Conservation (phyloP, 495 filamentous ascomycete species). For the Trichocladium antarcticum region DNA sequence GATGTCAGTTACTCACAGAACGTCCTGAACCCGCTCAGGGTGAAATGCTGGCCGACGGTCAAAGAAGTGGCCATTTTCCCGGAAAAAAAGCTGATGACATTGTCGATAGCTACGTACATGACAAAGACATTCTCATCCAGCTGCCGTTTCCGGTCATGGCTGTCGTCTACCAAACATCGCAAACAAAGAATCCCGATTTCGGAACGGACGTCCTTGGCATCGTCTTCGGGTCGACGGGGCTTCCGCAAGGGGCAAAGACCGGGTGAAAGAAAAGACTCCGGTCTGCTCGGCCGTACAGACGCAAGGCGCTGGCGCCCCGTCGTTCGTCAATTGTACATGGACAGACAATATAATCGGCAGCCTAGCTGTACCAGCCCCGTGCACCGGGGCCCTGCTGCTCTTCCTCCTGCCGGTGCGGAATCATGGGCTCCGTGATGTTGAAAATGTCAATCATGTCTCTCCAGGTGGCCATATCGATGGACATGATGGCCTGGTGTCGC, state of each 20-base stretch:
- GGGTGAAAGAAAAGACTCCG: neutral
- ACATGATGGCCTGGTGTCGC: conserved; percentile 75
- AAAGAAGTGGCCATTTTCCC: neutral
- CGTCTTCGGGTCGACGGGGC: no score
- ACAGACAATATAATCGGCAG: no score
- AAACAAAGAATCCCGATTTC: neutral
- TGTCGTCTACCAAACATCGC: neutral
- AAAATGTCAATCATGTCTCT: conserved; percentile 60
- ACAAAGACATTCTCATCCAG: neutral
- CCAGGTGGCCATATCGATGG: conserved; percentile 77
- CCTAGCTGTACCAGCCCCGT: conserved; percentile 69
- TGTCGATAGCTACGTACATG: neutral
- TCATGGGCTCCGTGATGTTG: conserved; percentile 64
- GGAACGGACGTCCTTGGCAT: neutral
- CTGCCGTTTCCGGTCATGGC: neutral
- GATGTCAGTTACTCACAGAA: no score
- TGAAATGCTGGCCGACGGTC: neutral
- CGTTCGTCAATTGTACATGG: no score
- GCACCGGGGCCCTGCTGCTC: conserved; percentile 42
- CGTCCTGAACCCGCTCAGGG: neutral
- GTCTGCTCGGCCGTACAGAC: no score
- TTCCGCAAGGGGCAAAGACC: neutral
- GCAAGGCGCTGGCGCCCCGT: no score
- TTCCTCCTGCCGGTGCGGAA: conserved; percentile 65
- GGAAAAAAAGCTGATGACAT: neutral